phyloP scores from a whole-genome alignment of 2,329 filamentous ascomycete genomes.

The Aspergillus luchuensis region DNA sequence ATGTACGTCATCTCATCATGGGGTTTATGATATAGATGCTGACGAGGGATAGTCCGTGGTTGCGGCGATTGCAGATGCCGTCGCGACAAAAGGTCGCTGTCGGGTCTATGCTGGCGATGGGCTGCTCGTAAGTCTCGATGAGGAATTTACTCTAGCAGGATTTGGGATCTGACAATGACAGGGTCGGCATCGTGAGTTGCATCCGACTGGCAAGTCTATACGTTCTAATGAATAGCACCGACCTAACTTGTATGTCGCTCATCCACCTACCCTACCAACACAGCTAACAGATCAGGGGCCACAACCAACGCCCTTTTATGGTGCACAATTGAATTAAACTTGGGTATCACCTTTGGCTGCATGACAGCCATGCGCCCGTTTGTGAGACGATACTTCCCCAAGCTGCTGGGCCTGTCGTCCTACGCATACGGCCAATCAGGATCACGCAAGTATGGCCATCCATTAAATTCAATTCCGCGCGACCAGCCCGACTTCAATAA shows the following conservation, averaged over 20 bases:
- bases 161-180: slow-evolving; percentile 1
- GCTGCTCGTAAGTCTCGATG: slow-evolving; percentile 28
- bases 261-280: neutral
- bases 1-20: slow-evolving; percentile 24
- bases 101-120: slow-evolving; percentile 29
- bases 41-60: slow-evolving; percentile 25
- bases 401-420: slow-evolving; percentile 27
- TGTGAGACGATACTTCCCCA: slow-evolving; percentile 30
- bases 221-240: slow-evolving; percentile 23
- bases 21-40: neutral
- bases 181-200: slow-evolving; percentile 33
- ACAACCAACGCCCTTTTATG: slow-evolving; percentile 30
- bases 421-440: slow-evolving; percentile 17
- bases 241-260: slow-evolving; percentile 28
- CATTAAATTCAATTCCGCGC: slow-evolving; percentile 27
- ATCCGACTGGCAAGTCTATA: slow-evolving; percentile 30
- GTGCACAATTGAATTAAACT: slow-evolving; percentile 33
- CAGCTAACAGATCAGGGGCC: slow-evolving; percentile 18
- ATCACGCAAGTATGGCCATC: slow-evolving; percentile 26
- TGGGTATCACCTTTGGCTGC: slow-evolving; percentile 32
- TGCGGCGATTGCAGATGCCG: slow-evolving; percentile 35
- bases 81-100: slow-evolving; percentile 33
- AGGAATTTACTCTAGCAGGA: neutral
- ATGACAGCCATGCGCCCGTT: slow-evolving; percentile 34
- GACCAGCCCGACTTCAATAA: slow-evolving; percentile 23